Evolutionary conservation across 345 rosid species (phyloP).

Genomic region (Arabidopsis thaliana): TAIR10.1 NC_003075.7:16192001-16192500

Average conservation of each 20-base stretch:
- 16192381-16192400: conserved; percentile 11
- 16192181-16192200: conserved; percentile 12
- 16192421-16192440: conserved; percentile 61
- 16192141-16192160: conserved; percentile 67
- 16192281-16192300: conserved; percentile 84
- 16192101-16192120: conserved; percentile 81
- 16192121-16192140: conserved; percentile 90
- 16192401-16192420: conserved; percentile 20
- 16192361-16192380: conserved; percentile 32
- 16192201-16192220: conserved; percentile 12
- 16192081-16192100: conserved; percentile 87
- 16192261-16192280: conserved; percentile 78
- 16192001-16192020: background rate
- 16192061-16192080: conserved; percentile 80
- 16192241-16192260: conserved; percentile 82
- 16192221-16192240: conserved; percentile 9
- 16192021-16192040: conserved; percentile 59
- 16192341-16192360: conserved; percentile 89
- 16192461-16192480: conserved; percentile 78
- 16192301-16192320: conserved; percentile 80
- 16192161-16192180: conserved; percentile 18
- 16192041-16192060: conserved; percentile 89
- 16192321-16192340: conserved; percentile 80
- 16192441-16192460: conserved; percentile 82
- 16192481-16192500: conserved; percentile 79